A percentile compares a stretch with the other conserved stretches of the same genome.
These are phyloP conservation scores for Hypoxylon crocopeplum DNA, from an alignment of 495 filamentous ascomycete genomes.

Conservation along the genomic window DNA sequence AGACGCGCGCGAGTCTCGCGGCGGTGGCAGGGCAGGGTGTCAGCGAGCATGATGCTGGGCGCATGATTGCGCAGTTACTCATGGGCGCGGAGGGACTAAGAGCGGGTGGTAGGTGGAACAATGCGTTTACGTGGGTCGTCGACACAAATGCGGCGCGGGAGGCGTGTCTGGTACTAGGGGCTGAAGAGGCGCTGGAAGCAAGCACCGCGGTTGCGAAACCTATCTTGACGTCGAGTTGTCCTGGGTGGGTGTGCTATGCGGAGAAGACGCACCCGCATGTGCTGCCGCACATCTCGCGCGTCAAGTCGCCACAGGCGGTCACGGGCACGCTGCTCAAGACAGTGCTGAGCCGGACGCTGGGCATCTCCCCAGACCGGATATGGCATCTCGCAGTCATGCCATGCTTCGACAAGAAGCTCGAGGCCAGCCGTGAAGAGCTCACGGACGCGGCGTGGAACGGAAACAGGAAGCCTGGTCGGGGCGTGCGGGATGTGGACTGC, in stretches of 20 bases:
- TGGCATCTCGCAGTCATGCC: constrained; percentile 98
- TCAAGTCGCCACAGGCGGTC: constrained; percentile 94
- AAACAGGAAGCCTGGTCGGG: constrained; percentile 51
- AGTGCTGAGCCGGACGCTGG: constrained; percentile 70
- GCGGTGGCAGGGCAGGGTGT: constrained; percentile 79
- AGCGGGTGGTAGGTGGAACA: constrained; percentile 70
- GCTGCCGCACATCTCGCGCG: constrained; percentile 84
- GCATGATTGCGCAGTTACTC: constrained; percentile 84
- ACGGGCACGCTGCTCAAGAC: constrained; percentile 90
- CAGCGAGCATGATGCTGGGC: constrained; percentile 72
- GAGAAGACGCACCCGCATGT: constrained; percentile 96
- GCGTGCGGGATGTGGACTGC: constrained; percentile 90
- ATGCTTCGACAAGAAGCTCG: constrained; percentile 98
- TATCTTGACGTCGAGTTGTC: constrained; percentile 88
- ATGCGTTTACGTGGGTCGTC: constrained; percentile 83
- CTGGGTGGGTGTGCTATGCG: constrained; percentile 98
- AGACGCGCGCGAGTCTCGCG: constrained; percentile 85
- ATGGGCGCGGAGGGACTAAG: constrained; percentile 71
- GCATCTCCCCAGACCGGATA: constrained; percentile 77
- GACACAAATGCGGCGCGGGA: constrained; percentile 85
- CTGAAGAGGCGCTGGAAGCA: constrained; percentile 70
- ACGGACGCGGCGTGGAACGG: constrained; percentile 78
- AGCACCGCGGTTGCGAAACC: constrained; percentile 59
- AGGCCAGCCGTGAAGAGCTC: constrained; percentile 90
- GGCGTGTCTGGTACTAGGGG: constrained; percentile 76